Base-by-base conservation (phyloP, 345 rosid species). In the Lagerstroemia speciosa region DNA sequence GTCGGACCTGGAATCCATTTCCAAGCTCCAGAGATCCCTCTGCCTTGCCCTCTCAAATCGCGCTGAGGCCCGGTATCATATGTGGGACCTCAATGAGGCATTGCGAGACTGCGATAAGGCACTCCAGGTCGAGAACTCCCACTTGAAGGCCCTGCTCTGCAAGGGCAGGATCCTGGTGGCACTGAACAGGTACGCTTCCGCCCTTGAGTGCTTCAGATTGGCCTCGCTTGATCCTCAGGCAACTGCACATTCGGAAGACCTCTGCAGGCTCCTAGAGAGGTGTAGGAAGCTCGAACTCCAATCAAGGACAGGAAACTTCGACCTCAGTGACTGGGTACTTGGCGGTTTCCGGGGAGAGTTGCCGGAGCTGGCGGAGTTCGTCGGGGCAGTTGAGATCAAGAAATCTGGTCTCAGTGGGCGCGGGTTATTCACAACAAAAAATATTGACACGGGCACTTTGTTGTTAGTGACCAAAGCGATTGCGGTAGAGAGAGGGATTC, bases 251-350 rank as follows among this genome's bases (percentile, higher is more conserved):
- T 77, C 78, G 36, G 85, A 89, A 64, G 71, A 76, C 46, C 81
- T 93, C 6, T 78, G 83, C 41, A 86, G 60, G 75, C 77, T 79
- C 70, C 52, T 93, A 37, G 89, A 93, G 75, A 93, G 78, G 78
- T 87, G 96, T 72, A 90, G 80, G 79, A 93, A 75, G 69, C 86
- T 93, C 24, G 93, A 87, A 60, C 77, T 69, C 62, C 96, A 83
- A 71, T 84, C 92, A 7, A 87, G 82, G 74, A 89, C 96, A 0
- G 98, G 96, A 70, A 79, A 81, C 70, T 82, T 93, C 32, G 97
- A 90, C 80, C 75, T 93, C 62, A 86, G 97, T 26, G 86, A 93
- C 77, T 93, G 98, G 98, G 80, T 87, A 46, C 73, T 83, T 33
- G 76, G 68, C 76, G 83, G 89, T 82, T 87, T 85, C 74, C 80